Evolutionary conservation across 768 basidiomycete genomes (phyloP).

Genomic region (Pulveroboletus sp.): DNA sequence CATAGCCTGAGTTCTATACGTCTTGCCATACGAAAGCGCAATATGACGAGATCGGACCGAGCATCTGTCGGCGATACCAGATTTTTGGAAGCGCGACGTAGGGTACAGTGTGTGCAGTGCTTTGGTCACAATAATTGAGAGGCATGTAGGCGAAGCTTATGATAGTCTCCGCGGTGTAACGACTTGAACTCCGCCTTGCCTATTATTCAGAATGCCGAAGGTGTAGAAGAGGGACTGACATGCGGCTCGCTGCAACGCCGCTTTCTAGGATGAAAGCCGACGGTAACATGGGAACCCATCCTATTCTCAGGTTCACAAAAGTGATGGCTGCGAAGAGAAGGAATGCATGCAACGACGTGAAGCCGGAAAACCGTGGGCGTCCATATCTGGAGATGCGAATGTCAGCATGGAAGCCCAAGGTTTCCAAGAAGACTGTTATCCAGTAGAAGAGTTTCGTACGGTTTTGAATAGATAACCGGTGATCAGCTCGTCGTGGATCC

Average conservation of each 20-base stretch:
- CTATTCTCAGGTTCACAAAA: background rate
- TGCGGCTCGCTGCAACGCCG: too few species aligned
- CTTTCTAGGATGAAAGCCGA: slow-evolving; percentile 14
- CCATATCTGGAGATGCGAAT: too few species aligned
- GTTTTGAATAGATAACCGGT: background rate
- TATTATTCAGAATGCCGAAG: slow-evolving; percentile 7
- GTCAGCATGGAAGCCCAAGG: too few species aligned
- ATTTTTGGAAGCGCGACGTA: slow-evolving; percentile 89
- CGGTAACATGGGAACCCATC: background rate
- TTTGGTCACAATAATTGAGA: background rate
- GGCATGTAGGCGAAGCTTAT: background rate
- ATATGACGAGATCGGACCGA: slow-evolving; percentile 90
- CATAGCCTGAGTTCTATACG: slow-evolving; percentile 89
- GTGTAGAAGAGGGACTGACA: background rate
- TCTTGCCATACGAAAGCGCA: slow-evolving; percentile 93
- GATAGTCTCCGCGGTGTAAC: too few species aligned
- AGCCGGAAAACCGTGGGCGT: too few species aligned
- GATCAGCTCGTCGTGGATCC: background rate
- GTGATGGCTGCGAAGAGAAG: too few species aligned
- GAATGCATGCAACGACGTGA: too few species aligned
- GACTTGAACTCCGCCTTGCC: background rate
- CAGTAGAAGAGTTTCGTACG: too few species aligned
- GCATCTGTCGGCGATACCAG: slow-evolving; percentile 88
- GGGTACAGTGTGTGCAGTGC: background rate
- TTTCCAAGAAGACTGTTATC: too few species aligned